These are phyloP conservation scores for Fusarium incarnatum DNA, from an alignment of 2,329 filamentous ascomycete genomes.

Conservation along the genomic window DNA sequence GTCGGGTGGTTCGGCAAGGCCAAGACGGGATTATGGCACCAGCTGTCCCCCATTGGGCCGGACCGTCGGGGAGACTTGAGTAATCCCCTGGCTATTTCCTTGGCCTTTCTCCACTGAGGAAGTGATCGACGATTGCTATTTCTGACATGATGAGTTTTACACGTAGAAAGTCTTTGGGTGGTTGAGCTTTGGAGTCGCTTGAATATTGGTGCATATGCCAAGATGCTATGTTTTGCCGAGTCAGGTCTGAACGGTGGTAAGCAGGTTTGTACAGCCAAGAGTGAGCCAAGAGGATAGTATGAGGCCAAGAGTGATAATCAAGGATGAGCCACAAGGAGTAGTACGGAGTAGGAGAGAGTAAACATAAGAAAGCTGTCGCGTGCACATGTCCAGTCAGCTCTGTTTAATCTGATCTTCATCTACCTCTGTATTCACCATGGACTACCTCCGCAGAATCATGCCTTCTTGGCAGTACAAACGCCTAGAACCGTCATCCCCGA, in stretches of 20 bases:
- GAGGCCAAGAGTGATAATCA: neutral
- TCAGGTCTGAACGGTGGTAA: neutral
- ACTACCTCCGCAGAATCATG: neutral
- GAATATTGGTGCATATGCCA: neutral
- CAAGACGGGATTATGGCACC: neutral
- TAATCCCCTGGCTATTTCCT: neutral
- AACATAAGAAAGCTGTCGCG: neutral
- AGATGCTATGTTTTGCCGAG: neutral
- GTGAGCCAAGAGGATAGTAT: neutral
- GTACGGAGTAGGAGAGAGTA: neutral
- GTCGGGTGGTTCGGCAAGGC: neutral
- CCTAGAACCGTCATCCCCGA: neutral
- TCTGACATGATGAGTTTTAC: no score
- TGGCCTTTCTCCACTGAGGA: fast-evolving
- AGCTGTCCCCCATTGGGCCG: neutral
- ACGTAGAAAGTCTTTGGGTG: no score
- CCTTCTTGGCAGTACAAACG: neutral
- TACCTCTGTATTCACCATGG: neutral
- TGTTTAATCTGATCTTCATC: neutral
- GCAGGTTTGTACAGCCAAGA: neutral
- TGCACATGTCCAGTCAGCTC: neutral
- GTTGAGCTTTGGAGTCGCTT: neutral
- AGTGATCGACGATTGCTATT: neutral
- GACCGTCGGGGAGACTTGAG: fast-evolving
- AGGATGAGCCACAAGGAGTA: neutral